Evolutionary conservation across 352 stramenopile species (phyloP).

Genomic region (Pythium scleroteichum): DNA sequence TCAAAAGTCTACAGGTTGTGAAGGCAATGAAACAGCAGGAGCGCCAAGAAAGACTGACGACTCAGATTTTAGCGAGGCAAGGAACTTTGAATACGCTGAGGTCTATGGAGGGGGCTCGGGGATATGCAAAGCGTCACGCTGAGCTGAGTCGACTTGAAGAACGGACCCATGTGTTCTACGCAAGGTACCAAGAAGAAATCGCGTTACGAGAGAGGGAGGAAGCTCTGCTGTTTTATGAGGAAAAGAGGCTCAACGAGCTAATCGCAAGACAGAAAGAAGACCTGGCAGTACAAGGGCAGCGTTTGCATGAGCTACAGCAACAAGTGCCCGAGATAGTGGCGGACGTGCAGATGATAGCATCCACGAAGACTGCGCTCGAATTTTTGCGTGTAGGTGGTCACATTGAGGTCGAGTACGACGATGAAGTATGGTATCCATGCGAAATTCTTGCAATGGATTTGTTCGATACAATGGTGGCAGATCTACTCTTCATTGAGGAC

Average conservation of each 20-base stretch:
- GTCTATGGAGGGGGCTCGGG: constrained; percentile 67
- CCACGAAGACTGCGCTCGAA: constrained; percentile 62
- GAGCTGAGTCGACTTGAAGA: constrained; percentile 66
- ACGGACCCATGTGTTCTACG: constrained; percentile 48
- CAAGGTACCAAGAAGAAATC: constrained; percentile 47
- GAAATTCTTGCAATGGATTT: constrained; percentile 54
- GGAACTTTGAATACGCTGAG: constrained; percentile 63
- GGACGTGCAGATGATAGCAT: constrained; percentile 46
- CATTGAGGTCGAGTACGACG: constrained; percentile 72
- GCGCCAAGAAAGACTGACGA: constrained; percentile 56
- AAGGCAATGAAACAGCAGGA: constrained; percentile 73
- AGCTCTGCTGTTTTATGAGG: constrained; percentile 47
- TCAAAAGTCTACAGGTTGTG: constrained; percentile 68
- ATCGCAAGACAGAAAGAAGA: constrained; percentile 45
- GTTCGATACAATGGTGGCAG: constrained; percentile 59
- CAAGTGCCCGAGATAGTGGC: constrained; percentile 60
- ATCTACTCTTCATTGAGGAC: constrained; percentile 65
- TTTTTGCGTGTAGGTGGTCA: constrained; percentile 54
- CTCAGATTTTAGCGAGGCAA: constrained; percentile 65
- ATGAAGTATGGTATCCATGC: constrained; percentile 73
- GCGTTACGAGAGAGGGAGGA: constrained; percentile 47
- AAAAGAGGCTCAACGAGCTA: constrained; percentile 41
- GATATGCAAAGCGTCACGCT: constrained; percentile 66
- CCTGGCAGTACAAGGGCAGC: constrained; percentile 37
- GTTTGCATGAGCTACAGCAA: constrained; percentile 62